Conservation (phyloP, 108 stramenopile species). For the Skeletonema marinoi region DNA sequence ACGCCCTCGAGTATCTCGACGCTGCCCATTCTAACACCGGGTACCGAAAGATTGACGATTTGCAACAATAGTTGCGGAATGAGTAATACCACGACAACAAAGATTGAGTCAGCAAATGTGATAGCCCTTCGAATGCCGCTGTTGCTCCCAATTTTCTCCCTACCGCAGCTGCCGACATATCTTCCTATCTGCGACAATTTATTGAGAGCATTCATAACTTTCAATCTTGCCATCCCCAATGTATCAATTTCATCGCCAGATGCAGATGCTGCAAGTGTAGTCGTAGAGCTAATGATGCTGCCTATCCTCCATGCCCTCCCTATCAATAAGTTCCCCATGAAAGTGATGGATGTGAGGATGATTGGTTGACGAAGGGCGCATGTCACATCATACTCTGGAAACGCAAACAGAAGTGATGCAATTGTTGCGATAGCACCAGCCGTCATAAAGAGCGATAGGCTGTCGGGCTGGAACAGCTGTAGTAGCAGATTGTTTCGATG, state of each 20-base stretch:
- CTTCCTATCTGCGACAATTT: neutral
- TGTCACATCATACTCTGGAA: neutral
- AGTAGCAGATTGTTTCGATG: neutral
- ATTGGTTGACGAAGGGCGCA: neutral
- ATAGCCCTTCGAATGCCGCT: neutral
- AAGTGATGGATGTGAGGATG: neutral
- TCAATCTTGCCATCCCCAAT: neutral
- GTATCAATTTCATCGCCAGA: neutral
- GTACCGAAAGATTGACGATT: neutral
- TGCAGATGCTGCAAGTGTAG: neutral
- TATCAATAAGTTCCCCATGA: neutral
- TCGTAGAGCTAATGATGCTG: neutral
- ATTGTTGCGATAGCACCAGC: neutral
- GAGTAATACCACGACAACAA: neutral
- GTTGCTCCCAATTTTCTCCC: neutral
- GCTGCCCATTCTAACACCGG: neutral
- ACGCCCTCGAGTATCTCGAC: neutral
- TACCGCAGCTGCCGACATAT: neutral
- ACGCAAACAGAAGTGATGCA: neutral
- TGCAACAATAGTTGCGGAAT: neutral
- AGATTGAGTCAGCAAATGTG: neutral
- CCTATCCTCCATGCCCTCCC: slow-evolving; percentile 3
- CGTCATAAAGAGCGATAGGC: neutral
- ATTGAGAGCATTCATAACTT: neutral
- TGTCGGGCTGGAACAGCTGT: neutral